Evolutionary conservation across 305 asterid species (phyloP).

Genomic region (Solanum hybrid): DNA sequence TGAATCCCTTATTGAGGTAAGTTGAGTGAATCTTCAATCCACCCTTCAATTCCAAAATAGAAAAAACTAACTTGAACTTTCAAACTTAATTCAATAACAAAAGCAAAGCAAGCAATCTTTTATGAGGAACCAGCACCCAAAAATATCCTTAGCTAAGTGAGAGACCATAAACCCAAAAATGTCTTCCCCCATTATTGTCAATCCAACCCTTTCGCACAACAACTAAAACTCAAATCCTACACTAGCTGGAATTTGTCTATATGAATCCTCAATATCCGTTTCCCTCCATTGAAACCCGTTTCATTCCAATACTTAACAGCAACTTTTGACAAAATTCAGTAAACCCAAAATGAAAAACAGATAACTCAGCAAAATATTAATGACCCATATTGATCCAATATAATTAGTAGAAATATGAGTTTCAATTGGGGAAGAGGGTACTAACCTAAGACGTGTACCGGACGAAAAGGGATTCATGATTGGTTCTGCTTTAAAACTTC

Average conservation of each 20-base stretch:
- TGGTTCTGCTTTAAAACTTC: conserved; percentile 35
- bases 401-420: too few species aligned
- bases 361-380: not conserved
- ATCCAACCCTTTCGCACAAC: not conserved
- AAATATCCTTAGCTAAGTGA: not conserved
- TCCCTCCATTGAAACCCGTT: not conserved
- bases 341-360: not conserved
- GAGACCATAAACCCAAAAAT: not conserved
- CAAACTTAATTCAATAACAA: not conserved
- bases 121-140: not conserved
- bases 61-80: not conserved
- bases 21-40: not conserved
- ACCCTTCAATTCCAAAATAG: not conserved
- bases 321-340: not conserved
- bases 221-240: not conserved
- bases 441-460: conserved; percentile 82
- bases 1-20: not conserved
- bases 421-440: not conserved
- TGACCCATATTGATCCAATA: not conserved
- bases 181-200: not conserved
- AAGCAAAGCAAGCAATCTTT: not conserved
- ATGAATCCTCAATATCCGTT: not conserved
- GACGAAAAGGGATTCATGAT: conserved; percentile 90
- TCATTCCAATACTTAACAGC: not conserved
- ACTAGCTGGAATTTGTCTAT: not conserved